Percentiles rank a stretch among this genome's conserved stretches.
Conservation (phyloP, 2,329 filamentous ascomycete species). For the Aspergillus ochraceus region DNA sequence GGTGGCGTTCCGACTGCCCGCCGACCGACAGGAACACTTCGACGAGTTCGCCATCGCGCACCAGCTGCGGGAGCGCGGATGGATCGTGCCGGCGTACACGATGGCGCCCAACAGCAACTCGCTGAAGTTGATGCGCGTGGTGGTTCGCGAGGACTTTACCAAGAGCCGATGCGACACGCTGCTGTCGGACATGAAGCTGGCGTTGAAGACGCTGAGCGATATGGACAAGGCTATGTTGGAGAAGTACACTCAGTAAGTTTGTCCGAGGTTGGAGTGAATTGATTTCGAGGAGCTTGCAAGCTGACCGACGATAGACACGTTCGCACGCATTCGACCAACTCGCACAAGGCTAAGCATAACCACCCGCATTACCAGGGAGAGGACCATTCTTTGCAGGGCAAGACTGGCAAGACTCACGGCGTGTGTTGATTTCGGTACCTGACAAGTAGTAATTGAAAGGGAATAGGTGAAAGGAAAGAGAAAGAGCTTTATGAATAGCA, state of each 20-base stretch:
- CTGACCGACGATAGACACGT: slow-evolving; percentile 45
- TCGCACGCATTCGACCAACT: slow-evolving; percentile 54
- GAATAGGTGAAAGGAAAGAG: no score
- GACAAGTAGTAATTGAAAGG: no score
- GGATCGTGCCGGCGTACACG: slow-evolving; percentile 94
- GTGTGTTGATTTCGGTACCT: slow-evolving; percentile 59
- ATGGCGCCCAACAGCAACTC: slow-evolving; percentile 86
- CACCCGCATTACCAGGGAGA: slow-evolving; percentile 64
- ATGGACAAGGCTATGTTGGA: slow-evolving; percentile 73
- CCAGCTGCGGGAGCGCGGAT: slow-evolving; percentile 80
- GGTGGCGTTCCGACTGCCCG: slow-evolving; percentile 79
- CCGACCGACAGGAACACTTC: slow-evolving; percentile 57
- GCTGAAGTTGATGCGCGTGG: slow-evolving; percentile 88
- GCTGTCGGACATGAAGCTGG: slow-evolving; percentile 75
- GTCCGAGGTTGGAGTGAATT: background rate
- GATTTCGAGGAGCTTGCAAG: no score
- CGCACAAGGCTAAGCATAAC: slow-evolving; percentile 55
- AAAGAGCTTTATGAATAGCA: no score
- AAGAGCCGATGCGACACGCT: slow-evolving; percentile 78
- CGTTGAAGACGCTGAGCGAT: slow-evolving; percentile 66
- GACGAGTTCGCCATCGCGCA: slow-evolving; percentile 81
- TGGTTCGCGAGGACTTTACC: slow-evolving; percentile 90
- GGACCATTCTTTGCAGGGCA: slow-evolving; percentile 83
- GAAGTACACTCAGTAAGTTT: slow-evolving; percentile 63
- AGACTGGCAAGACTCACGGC: slow-evolving; percentile 85